A percentile compares a stretch with the other conserved stretches of the same genome.
These are phyloP conservation scores for Acanthamoeba healyi DNA, from an alignment of 208 protist genomes.

Conservation along the genomic window DNA sequence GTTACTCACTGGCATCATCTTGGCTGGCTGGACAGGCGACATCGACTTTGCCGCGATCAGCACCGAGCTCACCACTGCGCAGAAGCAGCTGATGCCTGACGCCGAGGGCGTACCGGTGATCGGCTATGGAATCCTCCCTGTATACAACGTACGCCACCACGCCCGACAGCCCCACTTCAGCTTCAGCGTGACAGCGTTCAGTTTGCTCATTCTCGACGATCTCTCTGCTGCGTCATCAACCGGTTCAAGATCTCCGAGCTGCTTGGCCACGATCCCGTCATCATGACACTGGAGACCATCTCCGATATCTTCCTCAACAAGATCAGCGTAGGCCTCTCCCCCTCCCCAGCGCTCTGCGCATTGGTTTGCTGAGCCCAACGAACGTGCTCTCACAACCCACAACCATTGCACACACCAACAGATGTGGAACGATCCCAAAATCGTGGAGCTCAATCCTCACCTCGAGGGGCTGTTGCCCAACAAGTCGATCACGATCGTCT, in stretches of 20 bases:
- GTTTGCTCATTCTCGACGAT: too few relatives aligned
- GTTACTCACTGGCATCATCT: too few relatives aligned
- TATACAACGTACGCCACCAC: conserved; percentile 27
- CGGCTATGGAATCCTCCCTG: not conserved
- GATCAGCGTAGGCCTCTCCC: not conserved
- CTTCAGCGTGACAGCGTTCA: too few relatives aligned
- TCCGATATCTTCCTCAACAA: not conserved
- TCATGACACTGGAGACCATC: not conserved
- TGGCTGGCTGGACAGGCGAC: not conserved
- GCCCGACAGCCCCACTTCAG: too few relatives aligned
- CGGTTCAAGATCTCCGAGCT: not conserved
- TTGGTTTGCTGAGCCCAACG: not conserved
- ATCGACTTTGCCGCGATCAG: conserved; percentile 8
- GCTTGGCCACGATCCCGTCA: not conserved
- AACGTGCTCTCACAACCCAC: too few relatives aligned
- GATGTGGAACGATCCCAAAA: not conserved
- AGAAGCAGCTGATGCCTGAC: not conserved
- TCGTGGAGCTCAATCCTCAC: not conserved
- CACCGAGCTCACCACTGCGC: not conserved
- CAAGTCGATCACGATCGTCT: not conserved
- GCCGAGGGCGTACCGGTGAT: not conserved
- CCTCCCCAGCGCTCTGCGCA: not conserved
- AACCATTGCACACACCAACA: not conserved
- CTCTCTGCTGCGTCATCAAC: not conserved
- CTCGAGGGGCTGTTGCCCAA: not conserved